These are phyloP conservation scores for Fragilaria radians DNA, from an alignment of 108 stramenopile species.

Conservation along the genomic window DNA sequence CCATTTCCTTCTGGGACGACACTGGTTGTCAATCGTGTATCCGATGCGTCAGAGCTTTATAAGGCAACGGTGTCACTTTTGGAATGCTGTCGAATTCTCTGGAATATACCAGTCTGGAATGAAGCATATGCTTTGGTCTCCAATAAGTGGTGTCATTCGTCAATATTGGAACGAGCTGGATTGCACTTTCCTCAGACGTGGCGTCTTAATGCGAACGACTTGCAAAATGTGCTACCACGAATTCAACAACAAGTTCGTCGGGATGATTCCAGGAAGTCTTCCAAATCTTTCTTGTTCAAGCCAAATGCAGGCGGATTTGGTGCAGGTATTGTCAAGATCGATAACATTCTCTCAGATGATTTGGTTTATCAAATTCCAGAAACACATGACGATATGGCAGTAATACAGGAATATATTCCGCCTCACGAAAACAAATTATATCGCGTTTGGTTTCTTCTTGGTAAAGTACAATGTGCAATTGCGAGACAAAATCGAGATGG, in stretches of 20 bases:
- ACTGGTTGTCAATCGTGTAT: slow-evolving; percentile 39
- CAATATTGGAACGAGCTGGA: slow-evolving; percentile 29
- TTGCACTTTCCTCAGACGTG: slow-evolving; percentile 17
- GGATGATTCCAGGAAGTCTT: background rate
- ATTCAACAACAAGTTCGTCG: background rate
- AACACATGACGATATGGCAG: slow-evolving; percentile 12
- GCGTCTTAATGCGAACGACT: slow-evolving; percentile 2
- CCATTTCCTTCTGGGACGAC: background rate
- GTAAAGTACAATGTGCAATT: slow-evolving; percentile 32
- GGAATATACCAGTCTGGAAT: slow-evolving; percentile 29
- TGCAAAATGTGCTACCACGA: background rate
- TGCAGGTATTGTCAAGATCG: slow-evolving; percentile 32
- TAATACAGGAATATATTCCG: slow-evolving; percentile 22
- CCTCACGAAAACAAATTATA: no score
- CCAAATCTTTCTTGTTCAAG: slow-evolving; percentile 17
- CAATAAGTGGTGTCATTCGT: slow-evolving; percentile 38
- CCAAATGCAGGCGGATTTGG: slow-evolving; percentile 47
- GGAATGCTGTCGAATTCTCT: background rate
- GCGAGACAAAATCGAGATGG: slow-evolving; percentile 7
- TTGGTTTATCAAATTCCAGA: background rate
- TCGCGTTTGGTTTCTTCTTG: slow-evolving; percentile 40
- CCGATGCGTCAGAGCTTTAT: slow-evolving; percentile 29
- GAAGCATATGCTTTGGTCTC: slow-evolving; percentile 22
- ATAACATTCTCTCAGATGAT: background rate
- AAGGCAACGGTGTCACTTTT: slow-evolving; percentile 21